Evolutionary conservation across 805 yeast genomes (phyloP), one percentile per base, ranked within the genome.

Genomic region (Yamadazyma kitorensis): DNA sequence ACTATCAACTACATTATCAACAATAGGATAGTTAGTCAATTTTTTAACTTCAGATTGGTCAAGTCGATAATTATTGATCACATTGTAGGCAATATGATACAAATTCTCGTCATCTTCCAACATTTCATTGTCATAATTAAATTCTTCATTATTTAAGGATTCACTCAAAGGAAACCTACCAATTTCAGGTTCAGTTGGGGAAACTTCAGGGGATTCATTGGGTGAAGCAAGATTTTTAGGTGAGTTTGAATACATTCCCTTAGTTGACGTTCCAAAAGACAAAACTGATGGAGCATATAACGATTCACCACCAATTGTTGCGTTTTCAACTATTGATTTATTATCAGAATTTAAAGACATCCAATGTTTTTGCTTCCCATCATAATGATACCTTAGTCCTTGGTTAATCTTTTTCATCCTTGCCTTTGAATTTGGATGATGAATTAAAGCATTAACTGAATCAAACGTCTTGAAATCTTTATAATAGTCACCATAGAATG

Each of bases 311-410:
- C 48, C 48, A 16, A 41, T 28, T 5, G 39, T 36, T 17, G 41
- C 41, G 30, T 34, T 39, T 16, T 40, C 42, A 8, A 30, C 29
- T 20, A 40, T 35, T 17, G 48, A 34, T 27, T 34, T 40, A 17
- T 21, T 24, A 25, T 40, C 43, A n/a, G 16, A 7, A 27, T 33
- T 37, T 10, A 38, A 12, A 2, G 59, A 54, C 6, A 89, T 62
- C 98, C 98, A 93, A 56, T 88, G 88, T 45, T 83, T 86, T 9
- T 76, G 77, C 29, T 75, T 72, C 0, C 97, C 97, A 26, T 85
- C 83, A 32, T 79, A 74, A 18, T 79, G 76, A 55, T 86, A 87
- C 27, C 99, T 60, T 36, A 89, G 57, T 0, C 99, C 99, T 39
- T 86, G 83, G 41, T 80, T 78, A 33, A 91, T 74, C 40, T 94